Percentiles rank a stretch among this genome's conserved stretches.
Conservation (phyloP, 805 yeast genomes). For the Saturnispora dispora region DNA sequence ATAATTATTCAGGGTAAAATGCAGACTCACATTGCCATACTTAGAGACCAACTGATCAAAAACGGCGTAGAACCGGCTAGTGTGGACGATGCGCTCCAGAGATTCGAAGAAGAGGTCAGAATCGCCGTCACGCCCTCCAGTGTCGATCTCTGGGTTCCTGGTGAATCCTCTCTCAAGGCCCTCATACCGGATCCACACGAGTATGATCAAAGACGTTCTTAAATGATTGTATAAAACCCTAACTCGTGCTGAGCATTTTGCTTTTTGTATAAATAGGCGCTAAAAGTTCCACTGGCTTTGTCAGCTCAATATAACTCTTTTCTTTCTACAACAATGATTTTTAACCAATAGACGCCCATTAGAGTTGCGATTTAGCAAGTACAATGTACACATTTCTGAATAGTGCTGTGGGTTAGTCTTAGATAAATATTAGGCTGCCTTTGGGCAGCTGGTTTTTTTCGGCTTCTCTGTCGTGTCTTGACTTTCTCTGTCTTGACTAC, state of each 20-base stretch:
- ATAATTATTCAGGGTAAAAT: slow-evolving; percentile 45
- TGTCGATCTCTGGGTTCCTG: slow-evolving; percentile 55
- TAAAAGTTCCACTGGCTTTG: not conserved
- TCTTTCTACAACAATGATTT: slow-evolving; percentile 24
- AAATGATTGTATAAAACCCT: not conserved
- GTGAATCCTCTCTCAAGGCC: slow-evolving; percentile 39
- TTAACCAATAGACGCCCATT: slow-evolving; percentile 67
- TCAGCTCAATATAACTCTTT: not conserved
- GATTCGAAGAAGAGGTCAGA: slow-evolving; percentile 50
- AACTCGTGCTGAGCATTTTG: not conserved
- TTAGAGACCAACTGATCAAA: slow-evolving; percentile 53
- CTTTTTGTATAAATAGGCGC: slow-evolving; percentile 10
- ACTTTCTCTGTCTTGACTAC: slow-evolving; percentile 37
- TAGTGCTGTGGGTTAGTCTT: slow-evolving; percentile 92
- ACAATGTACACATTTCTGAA: slow-evolving; percentile 33
- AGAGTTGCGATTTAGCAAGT: slow-evolving; percentile 56
- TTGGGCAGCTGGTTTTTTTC: slow-evolving; percentile 33
- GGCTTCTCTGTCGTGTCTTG: slow-evolving; percentile 49
- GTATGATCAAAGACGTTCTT: slow-evolving; percentile 32
- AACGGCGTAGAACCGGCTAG: slow-evolving; percentile 48
- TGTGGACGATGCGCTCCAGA: slow-evolving; percentile 43
- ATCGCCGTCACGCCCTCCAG: slow-evolving; percentile 48
- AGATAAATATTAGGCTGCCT: slow-evolving; percentile 37
- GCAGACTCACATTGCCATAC: slow-evolving; percentile 58
- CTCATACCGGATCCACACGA: slow-evolving; percentile 54